Evolutionary conservation across 345 rosid species (phyloP), one percentile per base, ranked within the genome.

Genomic region (Ceriops decandra): DNA sequence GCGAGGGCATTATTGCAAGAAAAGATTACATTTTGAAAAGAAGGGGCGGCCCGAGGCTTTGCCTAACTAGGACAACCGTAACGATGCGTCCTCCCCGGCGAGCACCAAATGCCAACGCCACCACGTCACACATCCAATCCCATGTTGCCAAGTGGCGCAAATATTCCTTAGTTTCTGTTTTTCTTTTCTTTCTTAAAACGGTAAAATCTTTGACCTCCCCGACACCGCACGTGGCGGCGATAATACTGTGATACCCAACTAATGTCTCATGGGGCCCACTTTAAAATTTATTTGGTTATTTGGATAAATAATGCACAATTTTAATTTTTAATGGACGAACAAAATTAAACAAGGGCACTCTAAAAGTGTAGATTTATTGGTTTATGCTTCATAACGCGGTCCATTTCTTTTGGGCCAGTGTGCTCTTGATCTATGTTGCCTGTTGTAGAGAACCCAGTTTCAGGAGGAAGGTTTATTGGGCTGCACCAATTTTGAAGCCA

Each of bases 331-430:
- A 35, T 35, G 7, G 38, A 31, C 4, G 5, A 28, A 28, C 30
- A 31, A 31, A 31, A 31, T 31, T 31, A 31, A 31, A 4, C 5
- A 31, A 0, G 33, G 0, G 5, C 5, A 0, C 6, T 31, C 33
- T 88, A 98, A 63, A 98, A 95, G 46, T 9, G 17, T 13, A 42
- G 49, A 2, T 42, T 42, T 42, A 3, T 42, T 2, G 17, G 49
- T 42, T 38, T 31, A 11, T 13, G 0, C 15, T 42, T 13, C 49
- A 42, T 13, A 42, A 42, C 49, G 16, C 13, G 49, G 49, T 42
- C 49, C 4, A 42, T 13, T 42, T 42, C 16, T 42, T 15, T 42
- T 42, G 49, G 5, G 1, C 17, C 17, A 3, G 36, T 2, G 4
- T 3, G 19, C 49, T 42, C 49, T 42, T 13, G 49, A 42, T 42